Conservation (phyloP, 345 rosid genomes). For the Salix suchowensis region DNA sequence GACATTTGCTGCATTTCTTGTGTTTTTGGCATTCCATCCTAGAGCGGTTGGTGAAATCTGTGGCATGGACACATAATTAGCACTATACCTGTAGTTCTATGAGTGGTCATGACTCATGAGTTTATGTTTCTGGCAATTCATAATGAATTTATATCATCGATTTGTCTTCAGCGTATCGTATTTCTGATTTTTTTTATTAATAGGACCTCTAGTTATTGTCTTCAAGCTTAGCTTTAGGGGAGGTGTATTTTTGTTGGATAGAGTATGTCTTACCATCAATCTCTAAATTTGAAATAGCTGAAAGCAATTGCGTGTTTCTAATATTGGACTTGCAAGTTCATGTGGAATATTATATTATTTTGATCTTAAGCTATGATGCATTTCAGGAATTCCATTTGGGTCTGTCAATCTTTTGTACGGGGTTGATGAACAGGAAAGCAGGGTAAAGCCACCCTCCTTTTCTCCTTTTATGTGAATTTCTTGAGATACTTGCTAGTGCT, state of each 20-base stretch:
- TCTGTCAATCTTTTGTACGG: slow-evolving; percentile 88
- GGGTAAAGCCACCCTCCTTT: slow-evolving; percentile 42
- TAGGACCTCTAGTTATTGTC: neutral
- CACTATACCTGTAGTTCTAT: neutral
- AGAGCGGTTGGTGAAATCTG: neutral
- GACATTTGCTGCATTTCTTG: neutral
- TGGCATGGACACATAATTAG: neutral
- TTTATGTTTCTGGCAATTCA: neutral
- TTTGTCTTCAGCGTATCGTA: neutral
- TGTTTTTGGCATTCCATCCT: neutral
- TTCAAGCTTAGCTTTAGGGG: neutral
- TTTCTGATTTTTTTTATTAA: neutral
- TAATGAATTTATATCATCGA: neutral
- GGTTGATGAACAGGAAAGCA: slow-evolving; percentile 97
- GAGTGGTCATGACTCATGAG: no score
- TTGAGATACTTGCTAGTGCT: neutral
- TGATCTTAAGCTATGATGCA: slow-evolving; percentile 9
- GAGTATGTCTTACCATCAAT: neutral
- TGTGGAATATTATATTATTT: slow-evolving; percentile 7
- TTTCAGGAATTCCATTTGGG: slow-evolving; percentile 93
- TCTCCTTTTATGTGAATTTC: slow-evolving; percentile 4
- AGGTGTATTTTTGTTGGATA: neutral
- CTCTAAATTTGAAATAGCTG: neutral
- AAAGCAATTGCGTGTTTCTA: neutral
- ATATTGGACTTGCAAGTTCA: neutral